Percentiles rank a stretch among this genome's conserved stretches.
Conservation (phyloP, 495 filamentous ascomycete genomes). For the Elasticomyces elasticus region DNA sequence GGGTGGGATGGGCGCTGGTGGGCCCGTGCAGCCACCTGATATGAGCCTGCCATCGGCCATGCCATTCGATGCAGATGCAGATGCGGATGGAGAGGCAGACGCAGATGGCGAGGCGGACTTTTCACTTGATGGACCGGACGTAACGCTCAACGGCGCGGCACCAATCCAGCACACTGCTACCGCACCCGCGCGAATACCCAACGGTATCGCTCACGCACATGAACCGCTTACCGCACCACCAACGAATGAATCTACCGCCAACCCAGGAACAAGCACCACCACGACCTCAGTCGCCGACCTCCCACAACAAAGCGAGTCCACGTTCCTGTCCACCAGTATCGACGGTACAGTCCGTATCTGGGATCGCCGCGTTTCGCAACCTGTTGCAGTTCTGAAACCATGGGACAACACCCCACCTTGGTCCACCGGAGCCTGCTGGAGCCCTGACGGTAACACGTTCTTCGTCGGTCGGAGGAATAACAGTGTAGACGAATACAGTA, state of each 20-base stretch:
- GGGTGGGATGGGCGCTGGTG: constrained; percentile 30
- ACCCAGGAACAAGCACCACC: not conserved
- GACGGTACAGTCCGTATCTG: constrained; percentile 85
- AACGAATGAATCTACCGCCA: constrained; percentile 9
- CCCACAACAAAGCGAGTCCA: constrained; percentile 45
- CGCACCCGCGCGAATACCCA: constrained; percentile 3
- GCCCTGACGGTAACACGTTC: constrained; percentile 87
- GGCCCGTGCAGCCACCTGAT: constrained; percentile 28
- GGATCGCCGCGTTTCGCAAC: constrained; percentile 70
- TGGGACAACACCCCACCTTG: constrained; percentile 71
- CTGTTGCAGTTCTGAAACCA: constrained; percentile 68
- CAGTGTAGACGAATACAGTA: constrained; percentile 85
- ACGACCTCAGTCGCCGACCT: constrained; percentile 16
- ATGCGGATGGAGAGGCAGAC: not conserved
- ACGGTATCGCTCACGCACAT: constrained; percentile 13
- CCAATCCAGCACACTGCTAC: not conserved
- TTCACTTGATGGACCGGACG: not conserved
- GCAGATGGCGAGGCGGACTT: not conserved
- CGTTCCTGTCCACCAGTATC: constrained; percentile 77
- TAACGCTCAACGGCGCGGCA: not conserved
- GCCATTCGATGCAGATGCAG: not conserved
- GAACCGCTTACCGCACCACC: constrained; percentile 14
- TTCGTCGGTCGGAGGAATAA: constrained; percentile 89
- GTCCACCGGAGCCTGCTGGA: constrained; percentile 99
- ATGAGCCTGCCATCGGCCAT: not conserved